phyloP scores from a whole-genome alignment of 306 rosid species.

The Macrotyloma uniflorum region DNA sequence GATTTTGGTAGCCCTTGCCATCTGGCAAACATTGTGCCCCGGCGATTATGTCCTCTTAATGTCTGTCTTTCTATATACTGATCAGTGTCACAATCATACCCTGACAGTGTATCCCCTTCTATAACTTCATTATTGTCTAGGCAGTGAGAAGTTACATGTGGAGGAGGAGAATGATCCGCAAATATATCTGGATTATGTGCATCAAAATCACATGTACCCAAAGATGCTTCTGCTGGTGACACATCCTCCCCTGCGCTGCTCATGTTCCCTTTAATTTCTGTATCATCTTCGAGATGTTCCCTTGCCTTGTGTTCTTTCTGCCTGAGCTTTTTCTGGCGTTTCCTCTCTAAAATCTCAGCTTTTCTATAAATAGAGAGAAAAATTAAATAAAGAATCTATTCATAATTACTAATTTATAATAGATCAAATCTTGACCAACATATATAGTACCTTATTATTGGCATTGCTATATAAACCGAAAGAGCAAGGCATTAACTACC shows the following conservation, averaged over 20 bases:
- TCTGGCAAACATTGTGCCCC: slow-evolving; percentile 42
- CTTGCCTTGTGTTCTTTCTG: slow-evolving; percentile 79
- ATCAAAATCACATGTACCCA: slow-evolving; percentile 43
- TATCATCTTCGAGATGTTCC: slow-evolving; percentile 56
- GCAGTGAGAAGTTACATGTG: slow-evolving; percentile 43
- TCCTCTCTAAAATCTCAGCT: slow-evolving; percentile 80
- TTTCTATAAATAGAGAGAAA: slow-evolving; percentile 53
- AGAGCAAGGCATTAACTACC: background rate
- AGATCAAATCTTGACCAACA: slow-evolving; percentile 1
- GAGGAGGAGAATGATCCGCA: slow-evolving; percentile 41
- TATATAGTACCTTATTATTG: background rate
- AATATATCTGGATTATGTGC: slow-evolving; percentile 39
- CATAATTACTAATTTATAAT: slow-evolving; percentile 25
- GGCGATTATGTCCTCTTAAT: slow-evolving; percentile 46
- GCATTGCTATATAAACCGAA: slow-evolving; percentile 15
- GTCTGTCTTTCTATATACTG: slow-evolving; percentile 54
- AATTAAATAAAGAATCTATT: slow-evolving; percentile 24
- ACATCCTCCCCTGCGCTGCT: slow-evolving; percentile 47
- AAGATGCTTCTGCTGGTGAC: slow-evolving; percentile 54
- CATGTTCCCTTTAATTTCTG: slow-evolving; percentile 45
- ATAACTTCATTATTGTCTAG: slow-evolving; percentile 49
- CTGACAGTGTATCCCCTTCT: slow-evolving; percentile 47
- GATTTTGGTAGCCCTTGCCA: slow-evolving; percentile 64
- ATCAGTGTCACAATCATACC: slow-evolving; percentile 47
- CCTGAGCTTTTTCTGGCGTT: slow-evolving; percentile 83